Evolutionary conservation across 1,139 yeast species (phyloP), one percentile per base, ranked within the genome.

Genomic region (Scheffersomyces insectosa): DNA sequence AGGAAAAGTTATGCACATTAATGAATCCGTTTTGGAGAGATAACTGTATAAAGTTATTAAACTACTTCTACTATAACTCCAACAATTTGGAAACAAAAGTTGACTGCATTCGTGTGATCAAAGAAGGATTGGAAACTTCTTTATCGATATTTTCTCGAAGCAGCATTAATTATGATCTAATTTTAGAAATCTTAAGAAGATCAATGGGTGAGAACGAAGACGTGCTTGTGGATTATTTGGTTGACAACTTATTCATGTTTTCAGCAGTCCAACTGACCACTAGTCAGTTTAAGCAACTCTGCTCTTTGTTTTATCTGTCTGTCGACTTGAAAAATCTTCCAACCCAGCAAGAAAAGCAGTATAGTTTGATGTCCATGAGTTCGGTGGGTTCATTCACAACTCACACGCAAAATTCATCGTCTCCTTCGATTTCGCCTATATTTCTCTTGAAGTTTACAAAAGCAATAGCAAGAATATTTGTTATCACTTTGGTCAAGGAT

Each of bases 1-100:
- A 72, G n/a, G 79, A 75, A 42, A 73, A 74, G 41, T 54, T 75
- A 23, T 83, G 90, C 53, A 70, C 82, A 1, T 75, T 82, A 6
- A 56, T 81, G n/a, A 65, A 74, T 36, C 70, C 77, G 0, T 62
- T 71, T 14, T 84, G 90, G 88, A 63, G 65, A 37, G 70, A 66
- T 2, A 79, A 80, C 51, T 66, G 80, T 38, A 59, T 63, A 16
- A 64, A 62, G n/a, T 47, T 83, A 3, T 59, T 83, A 20, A 66
- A 70, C 20, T 64, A 67, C 20, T 83, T 82, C 53, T 82, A 71
- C 55, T 62, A 60, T 32, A 45, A 28, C 8, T 8, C 37, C 10
- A 14, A 42, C 3, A 56, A 63, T 2, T 44, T 66, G 1, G 60
- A 63, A 1, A 65, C 76, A 2, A 70, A 82, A 36, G 45, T 70